A percentile compares a stretch with the other conserved stretches of the same genome.
Evolutionary conservation across 345 rosid genomes (phyloP).

Genomic region (Lumnitzera racemosa): DNA sequence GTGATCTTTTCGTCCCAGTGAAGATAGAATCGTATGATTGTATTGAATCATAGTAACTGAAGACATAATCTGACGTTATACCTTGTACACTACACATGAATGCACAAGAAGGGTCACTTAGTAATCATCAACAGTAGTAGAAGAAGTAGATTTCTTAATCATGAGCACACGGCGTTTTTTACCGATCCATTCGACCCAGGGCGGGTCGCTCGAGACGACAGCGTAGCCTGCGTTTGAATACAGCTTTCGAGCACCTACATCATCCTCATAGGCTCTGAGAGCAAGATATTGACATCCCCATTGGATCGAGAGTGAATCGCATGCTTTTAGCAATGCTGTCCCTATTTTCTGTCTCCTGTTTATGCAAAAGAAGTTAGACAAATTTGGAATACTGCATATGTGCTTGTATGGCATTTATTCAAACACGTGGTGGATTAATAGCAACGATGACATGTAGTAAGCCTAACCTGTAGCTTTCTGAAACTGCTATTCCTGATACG

Average conservation of each 20-base stretch:
- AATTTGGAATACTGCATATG: too few relatives aligned
- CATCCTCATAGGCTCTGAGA: conserved; percentile 78
- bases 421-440: too few relatives aligned
- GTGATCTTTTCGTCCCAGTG: too few relatives aligned
- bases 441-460: background rate
- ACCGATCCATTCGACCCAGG: conserved; percentile 70
- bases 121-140: too few relatives aligned
- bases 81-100: too few relatives aligned
- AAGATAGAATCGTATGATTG: too few relatives aligned
- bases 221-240: conserved; percentile 71
- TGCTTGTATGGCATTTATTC: too few relatives aligned
- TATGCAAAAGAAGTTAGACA: background rate
- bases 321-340: conserved; percentile 58
- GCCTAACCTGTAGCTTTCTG: conserved; percentile 42
- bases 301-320: conserved; percentile 44
- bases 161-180: conserved; percentile 62
- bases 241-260: conserved; percentile 51
- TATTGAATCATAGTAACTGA: too few relatives aligned
- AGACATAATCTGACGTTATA: too few relatives aligned
- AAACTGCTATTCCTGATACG: conserved; percentile 79
- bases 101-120: too few relatives aligned
- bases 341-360: conserved; percentile 71
- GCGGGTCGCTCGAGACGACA: conserved; percentile 50
- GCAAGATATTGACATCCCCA: conserved; percentile 67
- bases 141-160: conserved; percentile 29